Evolutionary conservation across 2,329 filamentous ascomycete species (phyloP), one percentile per base, ranked within the genome.

Genomic region (Talaromyces sp.): DNA sequence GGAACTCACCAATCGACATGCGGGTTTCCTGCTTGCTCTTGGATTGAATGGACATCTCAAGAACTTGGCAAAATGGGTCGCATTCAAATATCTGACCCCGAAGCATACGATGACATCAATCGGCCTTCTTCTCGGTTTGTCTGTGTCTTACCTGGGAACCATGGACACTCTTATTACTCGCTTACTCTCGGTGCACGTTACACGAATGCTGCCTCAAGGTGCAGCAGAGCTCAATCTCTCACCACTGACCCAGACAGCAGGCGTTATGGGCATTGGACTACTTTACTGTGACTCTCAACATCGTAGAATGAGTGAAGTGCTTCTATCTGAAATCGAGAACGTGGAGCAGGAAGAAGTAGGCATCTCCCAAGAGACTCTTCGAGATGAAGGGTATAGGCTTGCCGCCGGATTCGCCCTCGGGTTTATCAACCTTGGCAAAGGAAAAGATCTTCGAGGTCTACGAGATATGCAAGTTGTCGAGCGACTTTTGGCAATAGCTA

Each of bases 31-130:
- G 51, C 84, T 99, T 0, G 95, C 93, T 4, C 83, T 99, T 4
- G 95, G 95, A 3, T 82, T 99, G 27, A 97, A 97, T 71, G 96
- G 95, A 0, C 96, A 99, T 78, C 82, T 99, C n/a, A 95, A 92
- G 71, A 90, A 88, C 7, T 86, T 99, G 31, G 95, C 95, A 2
- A 98, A 98, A 80, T 99, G 95, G 94, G 90, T 99, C 51, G 94
- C 93, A 8, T 99, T 98, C 85, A 98, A 97, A 74, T 99, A 99
- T 71, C 82, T 99, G n/a, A 99, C 95, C 0, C 94, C 95, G 1
- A 99, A 99, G 74, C 96, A 99, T 77, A 96, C 93, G 29, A 99
- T 99, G 95, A 98, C 95, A 27, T 98, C 95, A 0, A 94, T 99
- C 63, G 95, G 95, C 10, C 83, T 99, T n/a, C 84, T 99, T 2